Evolutionary conservation across 2,329 filamentous ascomycete species (phyloP), one percentile per base, ranked within the genome.

Genomic region (Rhynchosporium secalis): DNA sequence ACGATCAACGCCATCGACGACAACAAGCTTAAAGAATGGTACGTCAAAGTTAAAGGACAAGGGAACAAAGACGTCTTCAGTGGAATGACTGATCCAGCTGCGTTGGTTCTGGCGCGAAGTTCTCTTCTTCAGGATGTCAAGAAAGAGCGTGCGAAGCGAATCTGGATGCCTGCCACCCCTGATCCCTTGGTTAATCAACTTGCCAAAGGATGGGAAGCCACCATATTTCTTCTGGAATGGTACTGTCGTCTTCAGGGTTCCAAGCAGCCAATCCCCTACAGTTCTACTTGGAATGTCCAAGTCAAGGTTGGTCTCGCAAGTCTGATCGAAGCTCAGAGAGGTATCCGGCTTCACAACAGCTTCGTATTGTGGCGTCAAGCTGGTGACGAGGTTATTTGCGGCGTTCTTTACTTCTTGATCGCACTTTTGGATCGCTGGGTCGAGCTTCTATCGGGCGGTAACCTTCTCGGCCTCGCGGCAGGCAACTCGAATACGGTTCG

Each of bases 221-320:
- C 56, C 9, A 58, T 58, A 4, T 58, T 58, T 20, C 56, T 58
- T 4, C 33, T 58, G n/a, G 56, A 58, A 36, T 58, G 56, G 56
- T 58, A 58, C 29, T 58, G 56, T 12, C 56, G 56, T n/a, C 56
- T 58, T 29, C 56, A 58, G 31, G 45, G 45, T 4, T 58, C 56
- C 10, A 58, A 58, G 20, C 56, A 58, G 15, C 56, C 56, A 8
- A 58, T 58, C 28, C 56, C 56, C 1, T 58, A 48, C 45, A 58
- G 56, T 26, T 49, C 56, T n/a, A 58, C 56, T 4, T 58, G 56
- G 56, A 58, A 58, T 10, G 56, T 58, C n/a, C 56, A 58, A 58
- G 56, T 58, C 45, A 58, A 58, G 26, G 56, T 58, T 48, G 56
- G 56, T 9, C 56, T 58, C 9, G 29, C 56, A 7, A 58, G 56